Base-by-base conservation (phyloP, 495 filamentous ascomycete species). In the Penicillium canariense region DNA sequence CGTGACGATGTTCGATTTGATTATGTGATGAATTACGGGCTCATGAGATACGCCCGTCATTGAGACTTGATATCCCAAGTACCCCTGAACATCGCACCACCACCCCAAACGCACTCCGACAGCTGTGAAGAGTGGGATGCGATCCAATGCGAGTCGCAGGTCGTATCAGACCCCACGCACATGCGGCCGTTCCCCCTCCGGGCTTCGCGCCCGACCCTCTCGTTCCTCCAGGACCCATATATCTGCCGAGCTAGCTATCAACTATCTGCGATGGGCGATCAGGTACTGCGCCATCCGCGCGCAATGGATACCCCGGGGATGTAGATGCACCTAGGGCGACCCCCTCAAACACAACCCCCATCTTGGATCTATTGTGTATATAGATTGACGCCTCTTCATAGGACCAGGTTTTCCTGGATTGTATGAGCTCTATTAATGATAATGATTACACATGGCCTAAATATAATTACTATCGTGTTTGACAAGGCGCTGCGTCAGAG, bases 21-120 rank as follows among this genome's bases (percentile, higher is more conserved):
- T 25, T 14, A 40, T 32, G 43, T 60, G 25, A 65, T 35, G 64
- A 65, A 22, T 62, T 45, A 65, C 51, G 64, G n/a, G 25, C 34
- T 65, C 56, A 67, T 34, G 61, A 60, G 44, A 60, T 54, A 65
- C 25, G 53, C 49, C 22, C 27, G 20, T 34, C 27, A 27, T 46
- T 54, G 52, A 35, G 18, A 54, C 42, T 45, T 39, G 32, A 58
- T 53, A 57, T 54, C 48, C 44, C 38, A 27, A 45, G 28, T 30
- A 49, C 23, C 42, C 25, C 28, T 36, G 25, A 28, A 42, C 50
- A 50, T 47, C 35, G 17, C 39, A 34, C 50, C 14, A 15, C 12
- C 6, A 34, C 2, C 28, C 20, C 12, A 23, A 34, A 39, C 20
- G 15, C 25, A 9, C 8, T 30, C 26, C 25, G 43, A 20, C 12